phyloP scores from a whole-genome alignment of 2,329 filamentous ascomycete genomes.

The Cladosporium sp. region DNA sequence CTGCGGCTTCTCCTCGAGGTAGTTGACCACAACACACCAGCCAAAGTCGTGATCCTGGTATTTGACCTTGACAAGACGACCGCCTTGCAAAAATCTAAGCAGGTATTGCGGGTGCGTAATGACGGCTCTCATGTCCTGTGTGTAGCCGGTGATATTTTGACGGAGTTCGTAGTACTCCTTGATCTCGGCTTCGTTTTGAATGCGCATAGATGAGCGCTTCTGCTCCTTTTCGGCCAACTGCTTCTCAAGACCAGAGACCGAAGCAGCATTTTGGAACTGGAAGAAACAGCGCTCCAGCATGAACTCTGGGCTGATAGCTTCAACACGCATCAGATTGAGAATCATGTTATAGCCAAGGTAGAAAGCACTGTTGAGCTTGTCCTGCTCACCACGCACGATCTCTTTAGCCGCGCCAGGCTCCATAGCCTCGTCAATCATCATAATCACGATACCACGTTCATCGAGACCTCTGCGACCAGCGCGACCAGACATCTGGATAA shows the following conservation, averaged over 20 bases:
- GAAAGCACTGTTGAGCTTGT: constrained; percentile 96
- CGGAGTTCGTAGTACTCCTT: constrained; percentile 93
- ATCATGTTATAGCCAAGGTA: constrained; percentile 99
- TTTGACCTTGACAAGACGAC: constrained; percentile 85
- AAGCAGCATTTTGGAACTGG: constrained; percentile 95
- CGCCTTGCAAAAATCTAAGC: constrained; percentile 78
- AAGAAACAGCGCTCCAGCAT: constrained; percentile 99
- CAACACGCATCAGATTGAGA: constrained; percentile 92
- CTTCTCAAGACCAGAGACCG: constrained; percentile 79
- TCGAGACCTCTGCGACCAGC: constrained; percentile 96
- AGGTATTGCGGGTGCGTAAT: constrained; percentile 91
- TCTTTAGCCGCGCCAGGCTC: constrained; percentile 91
- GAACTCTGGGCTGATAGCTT: constrained; percentile 96
- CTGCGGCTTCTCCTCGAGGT: constrained; percentile 58
- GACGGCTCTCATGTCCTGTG: constrained; percentile 84
- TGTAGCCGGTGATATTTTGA: constrained; percentile 78
- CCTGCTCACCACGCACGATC: constrained; percentile 94
- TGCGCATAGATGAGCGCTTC: constrained; percentile 70
- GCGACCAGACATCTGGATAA: constrained; percentile 98
- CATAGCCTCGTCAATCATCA: constrained; percentile 98
- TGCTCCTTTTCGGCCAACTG: constrained; percentile 77
- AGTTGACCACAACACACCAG: constrained; percentile 87
- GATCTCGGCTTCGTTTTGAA: constrained; percentile 82
- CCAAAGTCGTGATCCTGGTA: constrained; percentile 80
- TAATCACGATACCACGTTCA: constrained; percentile 97